Conservation (phyloP, 805 yeast species). For the Isabelozyma rhagii region DNA sequence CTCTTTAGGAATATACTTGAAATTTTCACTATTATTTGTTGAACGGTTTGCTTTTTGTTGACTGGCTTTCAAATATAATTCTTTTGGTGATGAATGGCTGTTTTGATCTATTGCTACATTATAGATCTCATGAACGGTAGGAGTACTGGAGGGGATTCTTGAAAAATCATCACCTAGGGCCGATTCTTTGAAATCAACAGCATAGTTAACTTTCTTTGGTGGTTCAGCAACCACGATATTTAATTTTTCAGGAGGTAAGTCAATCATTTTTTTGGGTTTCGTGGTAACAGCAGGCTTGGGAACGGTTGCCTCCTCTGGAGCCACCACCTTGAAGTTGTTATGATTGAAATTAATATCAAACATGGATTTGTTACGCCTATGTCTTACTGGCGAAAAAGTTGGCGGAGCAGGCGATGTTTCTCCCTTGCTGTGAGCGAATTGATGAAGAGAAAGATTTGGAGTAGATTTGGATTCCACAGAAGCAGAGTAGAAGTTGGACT, state of each 20-base stretch:
- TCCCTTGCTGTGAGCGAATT: background rate
- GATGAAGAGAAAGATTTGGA: slow-evolving; percentile 10
- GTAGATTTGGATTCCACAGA: slow-evolving; percentile 16
- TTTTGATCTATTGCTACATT: background rate
- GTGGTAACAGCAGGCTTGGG: background rate
- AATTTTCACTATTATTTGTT: background rate
- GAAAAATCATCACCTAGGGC: background rate
- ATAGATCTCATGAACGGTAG: background rate
- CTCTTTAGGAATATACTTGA: background rate
- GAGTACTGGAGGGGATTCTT: background rate
- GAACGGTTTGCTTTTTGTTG: background rate
- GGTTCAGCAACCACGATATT: slow-evolving; percentile 36
- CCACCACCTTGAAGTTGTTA: slow-evolving; percentile 1
- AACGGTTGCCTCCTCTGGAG: slow-evolving; percentile 9
- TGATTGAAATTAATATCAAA: slow-evolving; percentile 25
- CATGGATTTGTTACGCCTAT: slow-evolving; percentile 39
- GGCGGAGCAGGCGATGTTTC: slow-evolving; percentile 2
- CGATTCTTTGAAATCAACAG: slow-evolving; percentile 37
- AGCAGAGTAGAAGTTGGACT: slow-evolving; percentile 16
- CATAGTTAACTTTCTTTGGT: slow-evolving; percentile 33
- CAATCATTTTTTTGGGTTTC: background rate
- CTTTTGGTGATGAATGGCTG: background rate
- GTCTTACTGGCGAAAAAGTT: slow-evolving; percentile 21
- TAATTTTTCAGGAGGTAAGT: slow-evolving; percentile 4
- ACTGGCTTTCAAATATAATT: background rate